These are phyloP conservation scores for Jimgerdemannia flammicorona DNA, from an alignment of 192 early-diverging fungal genomes.

Conservation along the genomic window DNA sequence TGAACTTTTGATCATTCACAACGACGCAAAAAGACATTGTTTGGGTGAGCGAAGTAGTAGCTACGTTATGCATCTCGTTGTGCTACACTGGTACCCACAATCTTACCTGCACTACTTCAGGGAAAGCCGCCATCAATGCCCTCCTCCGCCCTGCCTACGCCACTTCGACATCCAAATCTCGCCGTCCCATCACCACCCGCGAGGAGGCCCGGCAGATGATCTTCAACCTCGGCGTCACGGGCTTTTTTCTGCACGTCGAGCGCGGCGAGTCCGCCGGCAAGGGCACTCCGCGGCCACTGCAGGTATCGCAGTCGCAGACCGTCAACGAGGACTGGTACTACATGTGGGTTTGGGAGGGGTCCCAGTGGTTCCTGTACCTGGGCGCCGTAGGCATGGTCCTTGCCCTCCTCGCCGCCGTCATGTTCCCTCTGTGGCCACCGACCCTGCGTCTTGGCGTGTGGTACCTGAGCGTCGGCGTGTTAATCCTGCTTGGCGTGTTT, in stretches of 20 bases:
- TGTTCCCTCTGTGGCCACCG: constrained; percentile 97
- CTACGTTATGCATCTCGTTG: neutral
- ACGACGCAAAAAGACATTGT: neutral
- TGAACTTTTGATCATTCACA: neutral
- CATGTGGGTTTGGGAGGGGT: constrained; percentile 91
- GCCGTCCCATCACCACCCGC: constrained; percentile 9
- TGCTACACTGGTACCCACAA: neutral
- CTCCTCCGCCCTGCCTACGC: constrained; percentile 21
- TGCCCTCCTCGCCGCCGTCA: constrained; percentile 85
- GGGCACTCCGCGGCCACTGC: constrained; percentile 15
- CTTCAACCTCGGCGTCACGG: constrained; percentile 17
- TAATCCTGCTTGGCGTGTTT: constrained; percentile 86
- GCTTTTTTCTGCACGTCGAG: constrained; percentile 28
- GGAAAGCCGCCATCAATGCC: constrained; percentile 30
- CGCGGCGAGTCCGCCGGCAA: constrained; percentile 25
- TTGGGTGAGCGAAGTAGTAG: neutral
- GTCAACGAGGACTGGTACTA: constrained; percentile 78
- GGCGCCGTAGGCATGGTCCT: constrained; percentile 76
- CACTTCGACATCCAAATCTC: constrained; percentile 14
- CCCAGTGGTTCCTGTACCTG: constrained; percentile 73
- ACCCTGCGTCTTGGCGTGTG: constrained; percentile 79
- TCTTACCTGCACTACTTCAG: neutral
- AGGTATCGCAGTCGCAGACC: constrained; percentile 16
- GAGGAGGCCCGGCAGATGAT: constrained; percentile 20
- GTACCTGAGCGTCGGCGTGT: constrained; percentile 79